Evolutionary conservation across 768 basidiomycete genomes (phyloP).

Genomic region (Mycena alexandri): DNA sequence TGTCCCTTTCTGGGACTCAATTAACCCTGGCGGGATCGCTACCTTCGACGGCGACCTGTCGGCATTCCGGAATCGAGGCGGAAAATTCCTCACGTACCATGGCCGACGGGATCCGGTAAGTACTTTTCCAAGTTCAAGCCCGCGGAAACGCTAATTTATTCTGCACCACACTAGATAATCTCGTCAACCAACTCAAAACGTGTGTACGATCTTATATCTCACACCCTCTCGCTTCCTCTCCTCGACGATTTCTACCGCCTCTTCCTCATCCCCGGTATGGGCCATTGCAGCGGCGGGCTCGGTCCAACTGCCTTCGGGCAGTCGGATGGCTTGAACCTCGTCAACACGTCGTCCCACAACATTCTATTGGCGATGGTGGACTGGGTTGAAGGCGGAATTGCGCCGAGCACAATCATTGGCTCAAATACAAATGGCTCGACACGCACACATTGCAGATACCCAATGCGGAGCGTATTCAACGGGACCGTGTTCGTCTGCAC

Average conservation of each 20-base stretch:
- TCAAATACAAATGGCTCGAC: background rate
- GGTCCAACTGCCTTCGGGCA: conserved; percentile 35
- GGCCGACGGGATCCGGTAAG: conserved; percentile 28
- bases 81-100: conserved; percentile 42
- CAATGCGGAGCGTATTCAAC: conserved; percentile 18
- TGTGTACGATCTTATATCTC: background rate
- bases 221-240: background rate
- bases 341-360: conserved; percentile 26
- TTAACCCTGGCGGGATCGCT: conserved; percentile 24
- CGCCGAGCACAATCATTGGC: conserved; percentile 24
- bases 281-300: conserved; percentile 38
- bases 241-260: conserved; percentile 39
- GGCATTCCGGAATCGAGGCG: conserved; percentile 38
- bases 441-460: conserved; percentile 21
- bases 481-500: conserved; percentile 23
- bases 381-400: conserved; percentile 29
- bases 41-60: conserved; percentile 36
- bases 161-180: background rate
- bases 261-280: conserved; percentile 43
- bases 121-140: too few species aligned
- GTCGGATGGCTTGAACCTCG: conserved; percentile 7
- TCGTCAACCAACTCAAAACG: background rate
- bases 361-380: conserved; percentile 28
- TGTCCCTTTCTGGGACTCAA: background rate
- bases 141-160: too few species aligned